Evolutionary conservation across 2,329 filamentous ascomycete species (phyloP).

Genomic region (Teratosphaeria zuluensis): DNA sequence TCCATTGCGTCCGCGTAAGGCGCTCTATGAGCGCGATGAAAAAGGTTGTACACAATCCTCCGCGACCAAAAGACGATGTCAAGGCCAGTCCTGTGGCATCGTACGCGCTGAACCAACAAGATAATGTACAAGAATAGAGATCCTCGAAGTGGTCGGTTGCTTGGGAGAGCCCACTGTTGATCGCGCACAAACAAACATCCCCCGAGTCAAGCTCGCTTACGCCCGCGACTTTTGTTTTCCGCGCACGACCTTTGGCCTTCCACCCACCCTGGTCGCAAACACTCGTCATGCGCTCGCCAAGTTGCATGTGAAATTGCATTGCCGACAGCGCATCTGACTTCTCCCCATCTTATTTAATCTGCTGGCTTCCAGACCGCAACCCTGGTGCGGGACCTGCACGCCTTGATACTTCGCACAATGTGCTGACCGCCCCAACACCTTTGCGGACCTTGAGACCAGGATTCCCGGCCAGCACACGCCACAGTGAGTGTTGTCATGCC

Average conservation of each 20-base stretch:
- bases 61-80: neutral
- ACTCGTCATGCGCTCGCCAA: neutral
- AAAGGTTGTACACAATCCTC: neutral
- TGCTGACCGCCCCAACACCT: neutral
- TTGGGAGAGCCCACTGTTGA: neutral
- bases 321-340: neutral
- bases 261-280: neutral
- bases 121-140: neutral
- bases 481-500: neutral
- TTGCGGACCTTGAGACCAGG: neutral
- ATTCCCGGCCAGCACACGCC: neutral
- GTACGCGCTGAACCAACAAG: neutral
- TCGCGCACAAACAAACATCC: neutral
- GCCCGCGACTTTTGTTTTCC: neutral
- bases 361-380: neutral
- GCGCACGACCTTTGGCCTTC: neutral
- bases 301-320: neutral
- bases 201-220: neutral
- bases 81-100: neutral
- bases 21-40: neutral
- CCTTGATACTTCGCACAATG: neutral
- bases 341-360: neutral
- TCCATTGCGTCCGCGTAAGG: constrained; percentile 10
- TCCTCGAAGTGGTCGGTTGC: neutral
- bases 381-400: neutral